Evolutionary conservation across 345 rosid species (phyloP).

Genomic region (Heritiera fomes): DNA sequence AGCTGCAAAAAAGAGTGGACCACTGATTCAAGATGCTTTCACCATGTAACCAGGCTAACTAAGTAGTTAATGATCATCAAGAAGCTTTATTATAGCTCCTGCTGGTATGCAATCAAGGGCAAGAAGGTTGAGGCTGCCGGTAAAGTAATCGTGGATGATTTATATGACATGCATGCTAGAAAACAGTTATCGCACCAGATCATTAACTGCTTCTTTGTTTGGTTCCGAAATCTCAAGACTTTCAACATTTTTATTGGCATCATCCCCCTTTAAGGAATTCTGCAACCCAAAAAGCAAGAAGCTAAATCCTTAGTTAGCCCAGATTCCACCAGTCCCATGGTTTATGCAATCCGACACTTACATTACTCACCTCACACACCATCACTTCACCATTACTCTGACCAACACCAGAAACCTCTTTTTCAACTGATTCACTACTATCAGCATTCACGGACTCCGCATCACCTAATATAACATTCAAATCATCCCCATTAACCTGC

Average conservation of each 20-base stretch:
- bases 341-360: neutral
- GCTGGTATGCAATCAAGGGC: neutral
- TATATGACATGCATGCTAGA: neutral
- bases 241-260: slow-evolving; percentile 11
- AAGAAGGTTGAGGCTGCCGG: neutral
- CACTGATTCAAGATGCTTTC: neutral
- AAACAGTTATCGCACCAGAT: slow-evolving; percentile 4
- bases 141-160: neutral
- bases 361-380: slow-evolving; percentile 23
- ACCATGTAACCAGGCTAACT: neutral
- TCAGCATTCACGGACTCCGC: slow-evolving; percentile 12
- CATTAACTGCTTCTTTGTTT: slow-evolving; percentile 6
- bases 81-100: neutral
- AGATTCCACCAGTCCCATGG: neutral
- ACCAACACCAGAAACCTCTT: slow-evolving; percentile 8
- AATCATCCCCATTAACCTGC: slow-evolving; percentile 25
- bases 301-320: neutral
- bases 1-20: neutral
- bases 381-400: slow-evolving; percentile 6
- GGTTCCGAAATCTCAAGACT: neutral
- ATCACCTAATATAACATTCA: slow-evolving; percentile 1
- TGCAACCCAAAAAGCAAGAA: slow-evolving; percentile 8
- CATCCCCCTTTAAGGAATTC: slow-evolving; percentile 25
- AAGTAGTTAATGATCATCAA: neutral
- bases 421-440: slow-evolving; percentile 21